Evolutionary conservation across 768 basidiomycete genomes (phyloP), one percentile per base, ranked within the genome.

Genomic region (Suillus lakei): DNA sequence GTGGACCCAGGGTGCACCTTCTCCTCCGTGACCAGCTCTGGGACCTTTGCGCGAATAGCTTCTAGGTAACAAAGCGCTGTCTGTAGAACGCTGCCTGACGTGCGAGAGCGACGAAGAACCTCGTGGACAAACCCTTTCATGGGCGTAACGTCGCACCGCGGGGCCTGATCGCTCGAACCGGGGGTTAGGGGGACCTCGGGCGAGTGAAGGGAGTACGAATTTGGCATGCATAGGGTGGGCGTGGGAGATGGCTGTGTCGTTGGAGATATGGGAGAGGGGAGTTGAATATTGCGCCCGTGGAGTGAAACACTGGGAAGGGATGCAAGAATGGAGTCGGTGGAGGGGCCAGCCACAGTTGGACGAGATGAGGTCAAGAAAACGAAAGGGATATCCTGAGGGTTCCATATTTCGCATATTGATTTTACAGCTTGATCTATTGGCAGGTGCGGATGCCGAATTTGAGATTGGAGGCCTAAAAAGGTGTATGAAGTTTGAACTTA

Each of bases 41-140:
- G 88, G 15, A 96, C 78, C 73, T 86, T 89, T 32, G 80, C 73
- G 6, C 92, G 89, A n/a, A 94, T 84, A 5, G 91, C 93, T 76
- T 95, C 93, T 15, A 96, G 80, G 73, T 96, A 96, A 74, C 95
- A 94, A 0, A 95, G 79, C 0, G 95, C 95, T 0, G 93, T 92
- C 74, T 96, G 94, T 9, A 97, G 83, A 4, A 95, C 92, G 51
- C 85, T 87, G 50, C 90, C 91, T 5, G 92, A 91, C 0, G 94
- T 96, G 55, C 92, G 86, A 15, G 93, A 95, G 43, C 95, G 90
- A 60, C 92, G 86, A 16, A 97, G 84, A 9, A 96, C 91, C 77
- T 97, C 94, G 73, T 93, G 91, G 34, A 97, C 92, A 71, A 97
- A 97, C 5, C 84, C 82, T 68, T 86, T 89, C 68, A 93, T 84